Conservation (phyloP, 768 basidiomycete species). For the Candolleomyces aberdarensis region DNA sequence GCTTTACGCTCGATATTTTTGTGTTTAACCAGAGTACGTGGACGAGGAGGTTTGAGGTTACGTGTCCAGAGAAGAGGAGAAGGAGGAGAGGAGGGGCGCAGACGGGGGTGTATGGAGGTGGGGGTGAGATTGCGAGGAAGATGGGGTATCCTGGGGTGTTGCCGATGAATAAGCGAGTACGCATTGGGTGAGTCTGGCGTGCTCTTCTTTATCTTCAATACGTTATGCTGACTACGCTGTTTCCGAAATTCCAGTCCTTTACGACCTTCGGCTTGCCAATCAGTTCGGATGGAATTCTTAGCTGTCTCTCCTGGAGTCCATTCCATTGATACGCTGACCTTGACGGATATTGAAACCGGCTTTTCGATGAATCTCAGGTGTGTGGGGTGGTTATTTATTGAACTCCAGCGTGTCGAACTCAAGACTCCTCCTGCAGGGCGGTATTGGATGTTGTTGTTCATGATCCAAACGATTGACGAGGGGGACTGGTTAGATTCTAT, state of each 20-base stretch:
- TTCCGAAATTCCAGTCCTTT: conserved; percentile 52
- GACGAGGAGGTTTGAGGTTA: conserved; percentile 76
- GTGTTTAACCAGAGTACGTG: conserved; percentile 80
- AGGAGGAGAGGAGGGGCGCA: conserved; percentile 38
- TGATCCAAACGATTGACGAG: conserved; percentile 36
- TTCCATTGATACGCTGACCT: conserved; percentile 63
- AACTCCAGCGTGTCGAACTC: background rate
- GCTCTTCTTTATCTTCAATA: background rate
- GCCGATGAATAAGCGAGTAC: conserved; percentile 73
- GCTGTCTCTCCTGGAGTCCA: conserved; percentile 81
- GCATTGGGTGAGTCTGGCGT: conserved; percentile 64
- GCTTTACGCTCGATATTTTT: conserved; percentile 82
- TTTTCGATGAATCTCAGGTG: conserved; percentile 74
- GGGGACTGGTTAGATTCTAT: background rate
- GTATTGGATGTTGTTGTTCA: conserved; percentile 77
- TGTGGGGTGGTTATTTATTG: conserved; percentile 8
- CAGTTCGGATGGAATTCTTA: conserved; percentile 82
- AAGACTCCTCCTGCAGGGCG: conserved; percentile 39
- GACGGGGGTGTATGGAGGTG: conserved; percentile 23
- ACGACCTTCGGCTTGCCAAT: conserved; percentile 79
- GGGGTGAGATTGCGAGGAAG: conserved; percentile 30
- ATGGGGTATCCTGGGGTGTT: conserved; percentile 59
- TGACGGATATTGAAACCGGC: conserved; percentile 75
- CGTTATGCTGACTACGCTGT: background rate
- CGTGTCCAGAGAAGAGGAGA: conserved; percentile 54